Evolutionary conservation across 2,329 filamentous ascomycete genomes (phyloP).

Genomic region (Trichophyton equinum): DNA sequence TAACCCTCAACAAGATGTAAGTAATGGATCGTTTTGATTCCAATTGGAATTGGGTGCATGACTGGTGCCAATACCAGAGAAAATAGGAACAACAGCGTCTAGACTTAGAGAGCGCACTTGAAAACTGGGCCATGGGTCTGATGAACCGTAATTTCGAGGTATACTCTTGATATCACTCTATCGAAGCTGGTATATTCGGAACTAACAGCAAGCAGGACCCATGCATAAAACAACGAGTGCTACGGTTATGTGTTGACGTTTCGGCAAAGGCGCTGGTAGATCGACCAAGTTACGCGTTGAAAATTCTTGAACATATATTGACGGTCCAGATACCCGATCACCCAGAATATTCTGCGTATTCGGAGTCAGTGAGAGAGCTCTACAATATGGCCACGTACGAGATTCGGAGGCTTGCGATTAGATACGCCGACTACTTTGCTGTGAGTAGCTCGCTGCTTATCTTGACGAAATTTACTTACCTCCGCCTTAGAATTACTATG

Average conservation of each 20-base stretch:
- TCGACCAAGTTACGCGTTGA: slow-evolving; percentile 69
- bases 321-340: slow-evolving; percentile 66
- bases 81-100: slow-evolving; percentile 26
- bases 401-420: slow-evolving; percentile 73
- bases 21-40: slow-evolving; percentile 8
- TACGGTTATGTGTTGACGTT: slow-evolving; percentile 73
- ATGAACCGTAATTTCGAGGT: slow-evolving; percentile 32
- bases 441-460: slow-evolving; percentile 33
- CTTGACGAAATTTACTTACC: slow-evolving; percentile 13
- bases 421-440: slow-evolving; percentile 82
- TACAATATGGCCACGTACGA: slow-evolving; percentile 77
- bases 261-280: slow-evolving; percentile 68
- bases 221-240: slow-evolving; percentile 64
- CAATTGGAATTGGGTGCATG: not conserved
- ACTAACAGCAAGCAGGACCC: slow-evolving; percentile 48
- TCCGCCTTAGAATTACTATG: slow-evolving; percentile 60
- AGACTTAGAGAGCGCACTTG: slow-evolving; percentile 28
- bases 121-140: slow-evolving; percentile 30
- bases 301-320: slow-evolving; percentile 81
- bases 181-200: not conserved
- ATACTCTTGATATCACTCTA: slow-evolving; percentile 6
- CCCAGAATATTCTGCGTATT: slow-evolving; percentile 59
- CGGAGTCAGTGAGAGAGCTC: slow-evolving; percentile 79
- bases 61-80: not conserved
- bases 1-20: slow-evolving; percentile 39